phyloP scores from a whole-genome alignment of 179 eudicot species.

The Silene noctiflora region DNA sequence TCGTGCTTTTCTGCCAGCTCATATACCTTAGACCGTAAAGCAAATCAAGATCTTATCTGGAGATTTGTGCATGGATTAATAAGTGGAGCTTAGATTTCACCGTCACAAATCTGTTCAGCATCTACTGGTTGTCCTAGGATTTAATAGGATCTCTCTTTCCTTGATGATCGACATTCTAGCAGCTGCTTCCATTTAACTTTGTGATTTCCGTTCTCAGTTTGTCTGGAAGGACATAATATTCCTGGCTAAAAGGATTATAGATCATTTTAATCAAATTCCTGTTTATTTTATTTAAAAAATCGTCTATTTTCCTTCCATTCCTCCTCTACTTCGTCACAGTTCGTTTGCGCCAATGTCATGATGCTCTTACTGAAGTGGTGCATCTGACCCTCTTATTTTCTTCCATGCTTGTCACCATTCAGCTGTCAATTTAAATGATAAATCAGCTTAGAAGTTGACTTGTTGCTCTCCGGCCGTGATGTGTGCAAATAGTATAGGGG shows the following conservation, averaged over 20 bases:
- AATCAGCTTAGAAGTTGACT: conserved; percentile 17
- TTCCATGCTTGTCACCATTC: conserved; percentile 18
- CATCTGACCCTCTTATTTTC: conserved; percentile 24
- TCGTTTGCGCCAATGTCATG: conserved; percentile 16
- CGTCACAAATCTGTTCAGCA: conserved; percentile 37
- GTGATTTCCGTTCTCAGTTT: conserved; percentile 32
- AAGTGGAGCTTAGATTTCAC: conserved; percentile 35
- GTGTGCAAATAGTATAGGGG: conserved; percentile 8
- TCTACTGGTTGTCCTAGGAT: conserved; percentile 39
- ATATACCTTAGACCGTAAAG: conserved; percentile 28
- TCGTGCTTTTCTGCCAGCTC: conserved; percentile 29
- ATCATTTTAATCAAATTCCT: conserved; percentile 23
- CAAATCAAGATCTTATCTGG: conserved; percentile 33
- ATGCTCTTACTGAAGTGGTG: conserved; percentile 19
- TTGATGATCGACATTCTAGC: conserved; percentile 29
- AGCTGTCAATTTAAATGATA: conserved; percentile 20
- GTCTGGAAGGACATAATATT: conserved; percentile 20
- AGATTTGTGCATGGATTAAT: conserved; percentile 29
- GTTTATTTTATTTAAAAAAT: conserved; percentile 21
- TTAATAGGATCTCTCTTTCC: conserved; percentile 51
- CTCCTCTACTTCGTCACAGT: conserved; percentile 24
- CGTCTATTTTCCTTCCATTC: conserved; percentile 23
- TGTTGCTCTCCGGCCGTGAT: neutral
- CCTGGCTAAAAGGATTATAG: conserved; percentile 25
- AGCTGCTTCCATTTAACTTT: conserved; percentile 37